Evolutionary conservation across 352 stramenopile species (phyloP).

Genomic region (Globisporangium sylvaticum): DNA sequence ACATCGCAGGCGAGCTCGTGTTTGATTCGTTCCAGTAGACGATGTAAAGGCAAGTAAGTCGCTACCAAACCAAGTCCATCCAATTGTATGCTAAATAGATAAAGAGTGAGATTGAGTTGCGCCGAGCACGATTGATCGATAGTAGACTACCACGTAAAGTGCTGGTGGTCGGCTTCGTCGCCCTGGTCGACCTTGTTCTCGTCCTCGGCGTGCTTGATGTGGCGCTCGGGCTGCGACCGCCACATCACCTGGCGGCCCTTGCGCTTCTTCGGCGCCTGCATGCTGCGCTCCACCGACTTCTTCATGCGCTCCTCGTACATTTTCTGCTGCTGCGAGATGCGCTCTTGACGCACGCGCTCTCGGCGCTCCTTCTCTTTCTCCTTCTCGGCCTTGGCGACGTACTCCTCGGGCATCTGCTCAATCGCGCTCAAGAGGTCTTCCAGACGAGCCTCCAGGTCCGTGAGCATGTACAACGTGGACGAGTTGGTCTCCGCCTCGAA

Average conservation of each 20-base stretch:
- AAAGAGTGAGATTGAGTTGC: neutral
- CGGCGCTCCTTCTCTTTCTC: slow-evolving; percentile 93
- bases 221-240: slow-evolving; percentile 77
- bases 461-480: slow-evolving; percentile 92
- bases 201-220: slow-evolving; percentile 73
- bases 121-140: neutral
- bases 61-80: neutral
- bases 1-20: slow-evolving; percentile 63
- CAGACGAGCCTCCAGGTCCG: slow-evolving; percentile 87
- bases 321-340: slow-evolving; percentile 90
- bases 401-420: slow-evolving; percentile 92
- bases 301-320: slow-evolving; percentile 93
- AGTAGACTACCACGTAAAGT: slow-evolving; percentile 67
- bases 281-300: slow-evolving; percentile 91
- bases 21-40: slow-evolving; percentile 23
- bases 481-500: slow-evolving; percentile 92
- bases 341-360: slow-evolving; percentile 89
- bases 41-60: neutral
- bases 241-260: slow-evolving; percentile 92
- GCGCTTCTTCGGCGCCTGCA: slow-evolving; percentile 92
- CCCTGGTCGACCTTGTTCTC: slow-evolving; percentile 79
- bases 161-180: slow-evolving; percentile 79
- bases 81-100: neutral
- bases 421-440: slow-evolving; percentile 90
- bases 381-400: slow-evolving; percentile 92